A percentile compares a stretch with the other conserved stretches of the same genome.
phyloP scores from a whole-genome alignment of 306 rosid species.

The Urtica urens region DNA sequence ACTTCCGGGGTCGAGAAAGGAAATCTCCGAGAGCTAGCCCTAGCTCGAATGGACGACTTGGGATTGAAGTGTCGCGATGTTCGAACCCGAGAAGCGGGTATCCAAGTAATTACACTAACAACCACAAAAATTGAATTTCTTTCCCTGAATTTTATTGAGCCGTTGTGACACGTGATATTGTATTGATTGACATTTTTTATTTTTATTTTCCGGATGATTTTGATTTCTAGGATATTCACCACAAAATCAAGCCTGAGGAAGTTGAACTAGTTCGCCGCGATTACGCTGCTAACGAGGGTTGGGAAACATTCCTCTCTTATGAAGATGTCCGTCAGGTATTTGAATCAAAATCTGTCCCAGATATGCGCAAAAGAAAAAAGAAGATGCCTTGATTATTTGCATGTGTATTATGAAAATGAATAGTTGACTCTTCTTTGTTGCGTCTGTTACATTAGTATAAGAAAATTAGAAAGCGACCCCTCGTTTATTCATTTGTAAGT shows the following conservation, averaged over 20 bases:
- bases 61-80: constrained; percentile 97
- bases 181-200: neutral
- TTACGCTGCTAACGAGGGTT: constrained; percentile 84
- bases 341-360: constrained; percentile 6
- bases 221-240: constrained; percentile 71
- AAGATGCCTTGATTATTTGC: neutral
- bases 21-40: constrained; percentile 83
- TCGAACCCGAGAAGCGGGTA: constrained; percentile 95
- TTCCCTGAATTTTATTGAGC: neutral
- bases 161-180: neutral
- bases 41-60: constrained; percentile 95
- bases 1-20: constrained; percentile 99
- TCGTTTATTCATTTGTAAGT: too few species aligned
- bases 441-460: too few species aligned
- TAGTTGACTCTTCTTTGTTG: too few species aligned
- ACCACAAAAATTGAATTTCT: neutral
- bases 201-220: too few species aligned
- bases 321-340: constrained; percentile 86
- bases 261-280: constrained; percentile 97
- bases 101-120: constrained; percentile 45
- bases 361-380: neutral
- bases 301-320: constrained; percentile 95
- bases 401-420: too few species aligned
- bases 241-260: constrained; percentile 85
- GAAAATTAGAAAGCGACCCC: too few species aligned